Base-by-base conservation (phyloP, 2,329 filamentous ascomycete genomes). In the Ophiostoma ips region DNA sequence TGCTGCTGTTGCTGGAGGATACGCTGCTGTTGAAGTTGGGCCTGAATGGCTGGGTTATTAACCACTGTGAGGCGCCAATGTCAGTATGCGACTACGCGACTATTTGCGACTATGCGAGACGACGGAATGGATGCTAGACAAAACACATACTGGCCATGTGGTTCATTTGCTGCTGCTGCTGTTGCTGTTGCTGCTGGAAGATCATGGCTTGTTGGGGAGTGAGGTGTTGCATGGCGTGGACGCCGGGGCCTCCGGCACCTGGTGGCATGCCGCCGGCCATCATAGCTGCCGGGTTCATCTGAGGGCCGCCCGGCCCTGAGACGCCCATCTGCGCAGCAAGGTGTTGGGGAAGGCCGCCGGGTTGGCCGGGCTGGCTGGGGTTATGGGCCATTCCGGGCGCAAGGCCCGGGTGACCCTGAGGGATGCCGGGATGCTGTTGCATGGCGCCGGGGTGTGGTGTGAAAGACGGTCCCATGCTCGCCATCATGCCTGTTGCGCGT, bases 261-360 rank as follows among this genome's bases (percentile, higher is more conserved):
- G 81, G 82, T 55, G 83, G 83, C 79, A 89, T 86, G 52, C 76
- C 81, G 56, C 21, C 76, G 56, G 31, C 76, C 83, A 89, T 87
- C 73, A 88, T 77, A 51, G 79, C 75, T 28, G 76, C 77, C 59
- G 84, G 81, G 62, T 79, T 85, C 56, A 86, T 81, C 62, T 85
- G 83, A 54, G 76, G 77, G 57, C 79, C 80, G 19, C 79, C 80
- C 18, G 84, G 82, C 34, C 77, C 83, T 52, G 84, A 84, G 28
- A 83, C 83, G 54, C 76, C 80, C 69, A 85, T 84, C 58, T 84
- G 82, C 18, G 66, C 68, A 34, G 66, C 67, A 58, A 81, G 73
- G 64, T 85, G 83, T 63, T 84, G 83, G 57, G 76, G 76, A 64
- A 83, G 80, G 36, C 72, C 74, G 54, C 68, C 73, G 28, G 76